Base-by-base conservation (phyloP, 1,284 basidiomycete genomes). In the Amylostereum areolatum region DNA sequence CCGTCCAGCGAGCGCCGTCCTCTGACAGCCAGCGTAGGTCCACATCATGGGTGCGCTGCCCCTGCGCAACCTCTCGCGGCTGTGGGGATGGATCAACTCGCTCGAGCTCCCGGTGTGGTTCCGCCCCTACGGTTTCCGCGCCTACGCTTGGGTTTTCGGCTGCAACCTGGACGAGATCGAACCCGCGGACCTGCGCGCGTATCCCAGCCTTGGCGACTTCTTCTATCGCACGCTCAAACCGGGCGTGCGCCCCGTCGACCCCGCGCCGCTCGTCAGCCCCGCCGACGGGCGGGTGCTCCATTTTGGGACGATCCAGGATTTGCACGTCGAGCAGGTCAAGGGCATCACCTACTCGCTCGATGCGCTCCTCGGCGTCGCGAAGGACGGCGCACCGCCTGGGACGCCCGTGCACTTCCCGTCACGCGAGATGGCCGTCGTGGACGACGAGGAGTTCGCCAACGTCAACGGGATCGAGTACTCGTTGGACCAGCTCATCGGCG, bases 401-500 rank as follows among this genome's bases (percentile, higher is more conserved):
- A 68, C 76, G 12, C 64, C 71, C 25, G 70, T 68, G 25, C 55
- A 59, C 24, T 72, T 75, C 52, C 74, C 76, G 40, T 57, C 73
- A 54, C 66, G 73, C 52, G 70, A 78, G 45, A 72, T 78, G 66
- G 72, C 74, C 29, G 65, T 80, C 28, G 83, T 92, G 37, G 79
- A 89, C 59, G 91, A 98, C 68, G 78, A 78, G 54, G 84, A 94
- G 57, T 99, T 99, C 62, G 96, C 96, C 2, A 85, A 91, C 59
- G 90, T 99, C 60, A 99, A 99, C 64, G 93, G 95, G 36, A 98
- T 99, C 60, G 86, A 92, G 56, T 99, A 99, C 71, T 91, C 84
- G 43, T 80, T 99, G 10, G 85, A 89, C 48, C 80, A 92, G 57
- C 84, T 99, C 35, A 73, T 95, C 50, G 84, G 83, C 30, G 59